Percentiles rank a stretch among this genome's conserved stretches.
Evolutionary conservation across 768 basidiomycete species (phyloP).

Genomic region (Kwoniella sp.): DNA sequence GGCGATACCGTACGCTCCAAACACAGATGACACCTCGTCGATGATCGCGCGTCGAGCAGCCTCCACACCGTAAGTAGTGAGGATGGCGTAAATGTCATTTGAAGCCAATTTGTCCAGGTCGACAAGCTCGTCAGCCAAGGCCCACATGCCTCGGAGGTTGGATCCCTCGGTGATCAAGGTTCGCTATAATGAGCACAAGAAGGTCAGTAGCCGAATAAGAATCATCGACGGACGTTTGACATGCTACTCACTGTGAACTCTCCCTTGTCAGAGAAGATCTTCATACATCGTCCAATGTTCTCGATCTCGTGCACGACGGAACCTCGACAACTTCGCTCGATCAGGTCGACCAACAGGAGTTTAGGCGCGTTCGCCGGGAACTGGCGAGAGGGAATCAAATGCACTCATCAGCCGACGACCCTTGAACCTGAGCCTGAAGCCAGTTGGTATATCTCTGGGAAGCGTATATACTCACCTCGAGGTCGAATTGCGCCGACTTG

Average conservation of each 20-base stretch:
- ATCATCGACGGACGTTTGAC: neutral
- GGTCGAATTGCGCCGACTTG: slow-evolving; percentile 70
- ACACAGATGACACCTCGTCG: slow-evolving; percentile 83
- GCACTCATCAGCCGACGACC: neutral
- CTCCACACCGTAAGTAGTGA: slow-evolving; percentile 93
- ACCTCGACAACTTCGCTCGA: slow-evolving; percentile 81
- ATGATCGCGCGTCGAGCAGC: slow-evolving; percentile 90
- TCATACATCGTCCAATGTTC: slow-evolving; percentile 75
- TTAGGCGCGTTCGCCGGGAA: slow-evolving; percentile 88
- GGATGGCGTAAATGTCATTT: slow-evolving; percentile 90
- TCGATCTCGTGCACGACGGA: slow-evolving; percentile 88
- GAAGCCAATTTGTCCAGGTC: slow-evolving; percentile 82
- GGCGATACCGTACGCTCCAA: slow-evolving; percentile 91
- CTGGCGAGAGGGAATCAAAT: slow-evolving; percentile 58
- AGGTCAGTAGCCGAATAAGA: slow-evolving; percentile 13
- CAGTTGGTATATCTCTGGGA: neutral
- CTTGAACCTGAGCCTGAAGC: no score
- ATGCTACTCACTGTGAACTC: slow-evolving; percentile 50
- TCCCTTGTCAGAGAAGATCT: slow-evolving; percentile 54
- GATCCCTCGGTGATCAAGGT: slow-evolving; percentile 90
- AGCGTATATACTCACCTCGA: slow-evolving; percentile 67
- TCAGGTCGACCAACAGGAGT: slow-evolving; percentile 86
- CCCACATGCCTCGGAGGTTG: slow-evolving; percentile 88
- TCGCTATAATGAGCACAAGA: slow-evolving; percentile 22
- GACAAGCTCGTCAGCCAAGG: slow-evolving; percentile 61